Base-by-base conservation (phyloP, 495 filamentous ascomycete species). In the Podospora australis region DNA sequence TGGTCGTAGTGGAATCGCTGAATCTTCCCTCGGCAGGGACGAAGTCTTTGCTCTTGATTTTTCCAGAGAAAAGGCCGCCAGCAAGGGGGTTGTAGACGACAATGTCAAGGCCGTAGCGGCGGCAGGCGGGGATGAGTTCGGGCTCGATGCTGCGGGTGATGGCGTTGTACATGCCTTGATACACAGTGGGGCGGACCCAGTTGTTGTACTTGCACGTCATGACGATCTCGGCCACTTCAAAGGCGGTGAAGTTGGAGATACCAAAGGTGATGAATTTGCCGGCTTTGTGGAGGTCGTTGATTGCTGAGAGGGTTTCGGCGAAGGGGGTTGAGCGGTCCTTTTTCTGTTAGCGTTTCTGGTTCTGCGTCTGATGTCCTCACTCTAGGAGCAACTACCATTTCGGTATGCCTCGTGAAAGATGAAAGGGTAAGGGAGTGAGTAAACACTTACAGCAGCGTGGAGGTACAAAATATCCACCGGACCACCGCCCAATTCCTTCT, bases 1-100 rank as follows among this genome's bases (percentile, higher is more conserved):
- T 60, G 1, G 42, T 44, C 11, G 64, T 58, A n/a, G 64, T 66
- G 47, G 4, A 14, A 13, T 84, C 74, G 46, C 77, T 81, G 66
- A 81, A 95, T 11, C 90, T 77, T 4, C 90, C 88, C 39, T 80
- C 76, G 0, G 64, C 60, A 4, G 87, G 86, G 0, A 83, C 66
- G 10, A 65, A 54, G 59, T 87, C 85, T 23, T 63, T 67, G 28
- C 77, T 75, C 69, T 87, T 90, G 70, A 89, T 90, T 60, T 92
- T 92, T 44, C 90, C 88, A 20, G 82, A 83, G 59, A 95, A 85
- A 16, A 95, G 64, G 0, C 90, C 90, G 4, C 89, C 90, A 8
- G 87, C 88, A 42, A 87, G 70, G 0, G 90, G 90, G 63, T 95
- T 95, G 67, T 96, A 95, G n/a, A 91, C 73, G 21, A 95, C 89